These are phyloP conservation scores for Adansonia grandidieri DNA, from an alignment of 441 rosid genomes.

Conservation along the genomic window DNA sequence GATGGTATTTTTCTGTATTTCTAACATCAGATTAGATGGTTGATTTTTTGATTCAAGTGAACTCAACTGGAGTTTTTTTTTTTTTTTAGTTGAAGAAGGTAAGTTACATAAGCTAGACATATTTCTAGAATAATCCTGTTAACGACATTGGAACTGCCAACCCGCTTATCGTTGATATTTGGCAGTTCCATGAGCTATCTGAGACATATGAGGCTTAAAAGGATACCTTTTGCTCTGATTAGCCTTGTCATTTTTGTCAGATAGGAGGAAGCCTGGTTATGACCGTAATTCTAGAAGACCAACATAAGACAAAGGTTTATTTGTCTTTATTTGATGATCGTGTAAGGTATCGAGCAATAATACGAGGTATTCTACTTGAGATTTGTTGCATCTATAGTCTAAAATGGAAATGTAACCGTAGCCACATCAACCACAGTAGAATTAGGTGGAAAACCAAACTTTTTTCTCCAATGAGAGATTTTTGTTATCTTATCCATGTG, in stretches of 20 bases:
- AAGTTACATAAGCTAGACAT: background rate
- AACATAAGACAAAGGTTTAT: background rate
- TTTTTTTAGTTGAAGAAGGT: background rate
- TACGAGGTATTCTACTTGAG: background rate
- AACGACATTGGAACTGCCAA: background rate
- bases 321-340: constrained; percentile 13
- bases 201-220: background rate
- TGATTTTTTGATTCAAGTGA: background rate
- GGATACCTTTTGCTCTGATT: constrained; percentile 19
- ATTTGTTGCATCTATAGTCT: background rate
- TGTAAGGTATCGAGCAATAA: background rate
- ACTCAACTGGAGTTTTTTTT: background rate
- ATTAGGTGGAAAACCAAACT: background rate
- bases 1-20: background rate
- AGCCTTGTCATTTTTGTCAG: constrained; percentile 8
- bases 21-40: background rate
- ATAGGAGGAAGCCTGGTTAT: background rate
- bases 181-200: constrained; percentile 14
- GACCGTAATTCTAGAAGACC: background rate
- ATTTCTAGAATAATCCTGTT: background rate
- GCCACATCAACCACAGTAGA: background rate
- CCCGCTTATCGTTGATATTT: background rate
- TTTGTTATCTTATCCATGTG: background rate
- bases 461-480: background rate
- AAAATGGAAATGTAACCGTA: constrained; percentile 3